Conservation (phyloP, 257 asterid genomes). For the Echium plantagineum region DNA sequence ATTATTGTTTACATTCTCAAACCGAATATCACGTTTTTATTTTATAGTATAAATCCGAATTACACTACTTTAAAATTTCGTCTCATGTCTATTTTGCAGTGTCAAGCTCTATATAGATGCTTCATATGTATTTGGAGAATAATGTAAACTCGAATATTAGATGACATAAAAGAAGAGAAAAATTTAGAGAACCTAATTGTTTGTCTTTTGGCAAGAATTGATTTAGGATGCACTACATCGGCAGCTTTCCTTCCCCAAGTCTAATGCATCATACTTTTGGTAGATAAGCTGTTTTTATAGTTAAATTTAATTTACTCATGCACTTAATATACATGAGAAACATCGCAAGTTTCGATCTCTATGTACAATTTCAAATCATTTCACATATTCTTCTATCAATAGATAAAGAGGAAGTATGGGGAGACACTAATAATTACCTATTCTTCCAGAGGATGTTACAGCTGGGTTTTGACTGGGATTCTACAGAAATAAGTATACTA, state of each 20-base stretch:
- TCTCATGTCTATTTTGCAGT: too few relatives aligned
- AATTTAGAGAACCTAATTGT: too few relatives aligned
- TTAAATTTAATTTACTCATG: too few relatives aligned
- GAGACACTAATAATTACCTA: constrained; percentile 16
- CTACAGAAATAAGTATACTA: constrained; percentile 62
- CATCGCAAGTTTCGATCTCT: background rate
- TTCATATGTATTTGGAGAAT: too few relatives aligned
- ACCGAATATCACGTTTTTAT: background rate
- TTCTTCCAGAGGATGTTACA: constrained; percentile 53
- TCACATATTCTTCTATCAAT: background rate
- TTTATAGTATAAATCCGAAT: background rate
- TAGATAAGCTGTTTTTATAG: background rate
- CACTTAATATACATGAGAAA: background rate
- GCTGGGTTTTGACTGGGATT: constrained; percentile 90
- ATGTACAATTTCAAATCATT: too few relatives aligned
- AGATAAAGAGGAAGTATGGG: background rate
- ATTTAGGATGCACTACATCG: background rate
- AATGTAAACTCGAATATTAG: too few relatives aligned
- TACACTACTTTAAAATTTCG: too few relatives aligned
- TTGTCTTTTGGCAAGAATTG: background rate
- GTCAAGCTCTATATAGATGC: too few relatives aligned
- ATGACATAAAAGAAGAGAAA: too few relatives aligned
- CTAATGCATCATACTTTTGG: background rate
- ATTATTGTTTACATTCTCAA: constrained; percentile 12
- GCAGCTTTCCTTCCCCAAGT: background rate